A percentile compares a stretch with the other conserved stretches of the same genome.
Conservation (phyloP, 2,329 filamentous ascomycete species). For the Diaporthe capsici region DNA sequence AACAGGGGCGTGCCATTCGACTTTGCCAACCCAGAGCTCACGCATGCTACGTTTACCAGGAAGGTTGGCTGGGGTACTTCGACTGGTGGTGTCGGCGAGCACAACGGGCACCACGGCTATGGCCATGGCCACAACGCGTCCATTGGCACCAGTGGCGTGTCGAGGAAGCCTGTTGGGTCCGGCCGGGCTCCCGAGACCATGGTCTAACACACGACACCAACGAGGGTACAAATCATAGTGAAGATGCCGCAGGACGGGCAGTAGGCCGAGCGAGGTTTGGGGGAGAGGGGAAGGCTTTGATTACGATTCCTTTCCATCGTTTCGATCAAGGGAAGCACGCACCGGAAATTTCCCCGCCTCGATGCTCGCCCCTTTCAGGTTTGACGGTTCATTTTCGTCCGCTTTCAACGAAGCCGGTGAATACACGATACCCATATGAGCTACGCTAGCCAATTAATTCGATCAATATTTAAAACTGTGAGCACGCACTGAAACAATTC, state of each 20-base stretch:
- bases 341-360: neutral
- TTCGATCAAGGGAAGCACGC: neutral
- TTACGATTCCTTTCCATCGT: neutral
- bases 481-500: neutral
- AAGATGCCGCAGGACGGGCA: too few species aligned
- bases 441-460: slow-evolving; percentile 1
- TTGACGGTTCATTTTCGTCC: neutral
- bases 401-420: neutral
- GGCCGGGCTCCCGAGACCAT: slow-evolving; percentile 30
- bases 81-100: neutral
- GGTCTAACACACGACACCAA: neutral
- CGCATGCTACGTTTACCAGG: slow-evolving; percentile 47
- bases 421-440: slow-evolving; percentile 34
- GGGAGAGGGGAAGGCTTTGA: too few species aligned
- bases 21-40: slow-evolving; percentile 44
- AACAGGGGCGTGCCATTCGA: slow-evolving; percentile 53
- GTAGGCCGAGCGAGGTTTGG: too few species aligned
- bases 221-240: neutral
- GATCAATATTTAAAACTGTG: neutral
- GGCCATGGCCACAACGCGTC: slow-evolving; percentile 3
- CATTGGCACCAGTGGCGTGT: slow-evolving; percentile 13
- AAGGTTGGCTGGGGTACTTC: slow-evolving; percentile 46
- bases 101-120: neutral
- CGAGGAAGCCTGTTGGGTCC: slow-evolving; percentile 37
- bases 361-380: neutral